Evolutionary conservation across 1,139 yeast genomes (phyloP), one percentile per base, ranked within the genome.

Genomic region (Kodamaea fungicola): DNA sequence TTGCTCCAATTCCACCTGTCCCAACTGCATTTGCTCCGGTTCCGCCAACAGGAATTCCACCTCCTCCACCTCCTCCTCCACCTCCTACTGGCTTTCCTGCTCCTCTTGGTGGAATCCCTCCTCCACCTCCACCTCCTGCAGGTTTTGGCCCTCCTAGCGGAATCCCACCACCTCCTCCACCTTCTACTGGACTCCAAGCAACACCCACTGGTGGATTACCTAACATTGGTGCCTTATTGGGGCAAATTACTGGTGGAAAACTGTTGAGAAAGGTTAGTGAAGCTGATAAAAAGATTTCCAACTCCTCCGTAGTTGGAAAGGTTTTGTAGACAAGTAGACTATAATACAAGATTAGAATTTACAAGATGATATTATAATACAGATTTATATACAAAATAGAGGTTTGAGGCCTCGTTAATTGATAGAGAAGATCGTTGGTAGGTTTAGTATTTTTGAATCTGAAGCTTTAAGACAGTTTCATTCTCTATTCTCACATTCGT

Each of bases 231-330:
- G 76, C 78, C 0, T 62, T 78, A 31, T 62, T 78, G 33, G 79
- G 80, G 7, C 81, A 78, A 50, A 78, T 78, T 41, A 68, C 70
- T n/a, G 71, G 69, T 3, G 84, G 84, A 16, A 64, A 55, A 36
- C 42, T 71, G 1, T 65, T 78, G 46, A 69, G 62, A 44, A 76
- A 65, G 49, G 83, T 78, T 4, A 69, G 66, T 44, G 69, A 65
- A 28, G 55, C 60, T 34, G 62, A 75, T 48, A 70, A 77, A 55
- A 59, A 64, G 35, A 61, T 74, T 38, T 59, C 71, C 12, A 66
- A 62, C 32, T 64, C 76, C 8, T 67, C 74, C 12, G 61, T 63
- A 6, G 75, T 75, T 8, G 83, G 83, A 5, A 64, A 69, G 43
- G 83, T 77, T 7, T 52, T 76, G 36, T 70, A 54, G 45, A 25